Evolutionary conservation across 768 basidiomycete genomes (phyloP).

Genomic region (Rhodotorula taiwanensis): DNA sequence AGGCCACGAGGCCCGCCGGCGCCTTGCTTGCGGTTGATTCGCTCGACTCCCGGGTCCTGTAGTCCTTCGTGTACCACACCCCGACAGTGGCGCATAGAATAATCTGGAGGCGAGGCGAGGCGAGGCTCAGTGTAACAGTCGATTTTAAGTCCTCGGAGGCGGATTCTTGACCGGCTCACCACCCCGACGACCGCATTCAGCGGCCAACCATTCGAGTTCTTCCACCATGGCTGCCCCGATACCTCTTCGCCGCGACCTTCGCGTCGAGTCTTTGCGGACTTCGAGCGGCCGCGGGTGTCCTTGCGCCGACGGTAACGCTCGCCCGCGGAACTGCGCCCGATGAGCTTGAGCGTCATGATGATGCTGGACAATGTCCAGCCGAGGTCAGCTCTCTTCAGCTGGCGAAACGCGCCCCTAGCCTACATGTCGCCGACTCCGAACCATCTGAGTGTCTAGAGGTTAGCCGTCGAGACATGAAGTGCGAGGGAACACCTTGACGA

Average conservation of each 20-base stretch:
- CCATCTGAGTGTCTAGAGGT: too few relatives aligned
- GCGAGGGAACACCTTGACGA: too few relatives aligned
- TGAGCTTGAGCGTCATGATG: neutral
- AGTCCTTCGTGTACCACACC: too few relatives aligned
- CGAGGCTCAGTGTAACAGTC: too few relatives aligned
- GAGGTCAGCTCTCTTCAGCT: neutral
- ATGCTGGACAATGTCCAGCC: neutral
- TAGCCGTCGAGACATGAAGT: too few relatives aligned
- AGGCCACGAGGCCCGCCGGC: neutral
- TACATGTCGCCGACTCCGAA: constrained; percentile 9
- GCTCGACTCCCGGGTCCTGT: too few relatives aligned
- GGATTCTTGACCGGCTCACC: too few relatives aligned
- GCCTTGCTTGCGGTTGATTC: too few relatives aligned
- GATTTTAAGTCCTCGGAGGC: too few relatives aligned
- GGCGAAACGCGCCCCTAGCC: neutral
- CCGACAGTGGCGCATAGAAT: too few relatives aligned
- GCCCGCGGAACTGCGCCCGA: neutral
- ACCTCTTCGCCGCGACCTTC: constrained; percentile 12
- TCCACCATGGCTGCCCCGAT: neutral
- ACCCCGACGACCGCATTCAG: too few relatives aligned
- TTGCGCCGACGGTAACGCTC: neutral
- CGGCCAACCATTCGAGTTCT: neutral
- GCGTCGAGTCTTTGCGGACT: constrained; percentile 3
- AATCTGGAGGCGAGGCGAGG: too few relatives aligned
- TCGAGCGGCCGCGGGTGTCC: neutral